Base-by-base conservation (phyloP, 306 rosid species). In the Quercus variabilis region DNA sequence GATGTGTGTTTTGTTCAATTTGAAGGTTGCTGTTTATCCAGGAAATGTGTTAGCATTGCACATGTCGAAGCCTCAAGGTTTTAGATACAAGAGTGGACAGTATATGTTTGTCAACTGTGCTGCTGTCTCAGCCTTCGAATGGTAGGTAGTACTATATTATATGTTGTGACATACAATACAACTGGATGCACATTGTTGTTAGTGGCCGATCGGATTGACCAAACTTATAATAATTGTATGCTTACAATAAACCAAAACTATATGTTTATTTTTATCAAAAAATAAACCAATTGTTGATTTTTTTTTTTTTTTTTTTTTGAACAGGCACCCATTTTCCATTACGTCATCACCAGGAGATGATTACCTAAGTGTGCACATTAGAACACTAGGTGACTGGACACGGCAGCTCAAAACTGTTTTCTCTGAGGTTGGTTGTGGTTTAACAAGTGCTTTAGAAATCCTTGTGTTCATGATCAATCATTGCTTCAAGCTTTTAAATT, bases 291-390 rank as follows among this genome's bases (percentile, higher is more conserved):
- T 59, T 21, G 54, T 49, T 49, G 55, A 26, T 65, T 13, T 35
- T 35, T 35, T 6, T 35, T 35, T 33, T 35, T 35, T 5, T 8
- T 20, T 30, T 49, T 3, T 1, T 21, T 56, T 54, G 74, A 13
- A 77, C 85, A 88, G 92, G 92, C 92, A 89, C 71, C 92, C 92
- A 26, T 89, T 89, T 78, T 89, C 92, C 20, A 89, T 89, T 8
- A 89, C 92, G 28, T 89, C 92, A 8, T 64, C 92, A 5, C 92
- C 92, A 1, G 87, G 83, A 77, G 92, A 89, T 70, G 87, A 89
- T 67, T 78, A 77, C 82, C 69, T 89, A 6, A 89, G 92, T 21
- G 90, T 89, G 55, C 92, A 89, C 82, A 89, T 89, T 80, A 82
- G 92, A 59, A 82, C 90, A 55, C 69, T 82, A 1, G 92, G 92